These are phyloP conservation scores for Ophiostoma sp. DNA, from an alignment of 2,329 filamentous ascomycete genomes.

Conservation along the genomic window DNA sequence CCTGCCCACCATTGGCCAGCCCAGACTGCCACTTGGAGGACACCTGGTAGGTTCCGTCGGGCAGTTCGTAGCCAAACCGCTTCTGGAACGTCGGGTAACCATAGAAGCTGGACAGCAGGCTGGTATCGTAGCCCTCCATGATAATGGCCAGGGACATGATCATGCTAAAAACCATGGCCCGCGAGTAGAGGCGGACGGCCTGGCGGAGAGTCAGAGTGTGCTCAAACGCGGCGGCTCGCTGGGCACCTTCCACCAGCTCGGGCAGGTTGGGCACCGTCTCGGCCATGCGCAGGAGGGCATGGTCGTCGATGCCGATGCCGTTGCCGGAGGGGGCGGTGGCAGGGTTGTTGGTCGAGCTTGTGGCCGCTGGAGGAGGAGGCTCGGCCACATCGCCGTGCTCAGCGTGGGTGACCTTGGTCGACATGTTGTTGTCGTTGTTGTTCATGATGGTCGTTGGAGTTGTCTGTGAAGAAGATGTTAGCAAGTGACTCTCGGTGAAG, in stretches of 20 bases:
- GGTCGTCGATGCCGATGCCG: slow-evolving; percentile 7
- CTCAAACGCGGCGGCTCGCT: slow-evolving; percentile 11
- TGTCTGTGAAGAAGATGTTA: background rate
- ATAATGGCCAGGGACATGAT: slow-evolving; percentile 29
- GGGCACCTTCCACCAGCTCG: background rate
- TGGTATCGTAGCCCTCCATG: slow-evolving; percentile 34
- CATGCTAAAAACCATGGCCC: slow-evolving; percentile 28
- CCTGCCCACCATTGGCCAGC: slow-evolving; percentile 39
- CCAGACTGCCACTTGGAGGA: slow-evolving; percentile 53
- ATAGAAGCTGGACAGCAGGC: slow-evolving; percentile 32
- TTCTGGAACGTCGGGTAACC: slow-evolving; percentile 31
- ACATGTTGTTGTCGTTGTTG: background rate
- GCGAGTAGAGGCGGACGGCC: slow-evolving; percentile 27
- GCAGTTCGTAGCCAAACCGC: slow-evolving; percentile 36
- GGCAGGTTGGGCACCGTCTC: background rate
- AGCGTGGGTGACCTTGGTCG: slow-evolving; percentile 2
- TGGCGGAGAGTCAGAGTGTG: slow-evolving; percentile 30
- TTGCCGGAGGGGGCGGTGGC: background rate
- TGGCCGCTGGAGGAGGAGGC: background rate
- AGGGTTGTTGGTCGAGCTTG: background rate
- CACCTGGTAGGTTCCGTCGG: slow-evolving; percentile 41
- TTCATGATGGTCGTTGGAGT: background rate
- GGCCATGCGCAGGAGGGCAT: background rate
- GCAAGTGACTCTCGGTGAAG: background rate
- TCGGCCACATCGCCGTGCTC: background rate